phyloP scores from a whole-genome alignment of 1,284 basidiomycete species.

The Trametes polyzona region DNA sequence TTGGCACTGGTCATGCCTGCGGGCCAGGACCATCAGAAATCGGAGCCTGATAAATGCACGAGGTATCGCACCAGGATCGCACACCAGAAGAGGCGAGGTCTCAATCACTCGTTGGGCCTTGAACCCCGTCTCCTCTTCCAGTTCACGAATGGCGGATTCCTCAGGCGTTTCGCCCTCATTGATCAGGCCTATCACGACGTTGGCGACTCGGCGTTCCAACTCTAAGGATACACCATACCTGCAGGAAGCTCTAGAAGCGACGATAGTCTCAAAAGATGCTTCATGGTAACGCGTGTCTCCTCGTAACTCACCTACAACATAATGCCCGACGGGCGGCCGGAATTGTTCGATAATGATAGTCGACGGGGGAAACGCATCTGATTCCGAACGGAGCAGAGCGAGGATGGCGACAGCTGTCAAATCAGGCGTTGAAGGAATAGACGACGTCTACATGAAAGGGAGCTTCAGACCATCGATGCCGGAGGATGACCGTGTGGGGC shows the following conservation, averaged over 20 bases:
- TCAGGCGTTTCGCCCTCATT: conserved; percentile 82
- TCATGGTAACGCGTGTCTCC: neutral
- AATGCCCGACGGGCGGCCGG: conserved; percentile 77
- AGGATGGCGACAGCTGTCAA: conserved; percentile 83
- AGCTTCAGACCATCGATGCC: conserved; percentile 75
- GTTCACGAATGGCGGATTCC: conserved; percentile 80
- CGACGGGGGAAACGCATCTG: conserved; percentile 65
- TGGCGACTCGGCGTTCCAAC: neutral
- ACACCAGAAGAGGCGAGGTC: conserved; percentile 71
- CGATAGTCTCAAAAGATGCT: neutral
- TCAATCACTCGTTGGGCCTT: conserved; percentile 65
- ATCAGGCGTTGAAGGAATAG: no score
- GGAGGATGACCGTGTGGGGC: conserved; percentile 72
- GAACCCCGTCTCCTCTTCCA: conserved; percentile 92
- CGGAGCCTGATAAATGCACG: neutral
- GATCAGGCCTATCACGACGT: conserved; percentile 61
- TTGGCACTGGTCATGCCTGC: conserved; percentile 84
- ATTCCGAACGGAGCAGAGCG: conserved; percentile 76
- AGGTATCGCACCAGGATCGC: conserved; percentile 68
- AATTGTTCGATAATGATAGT: conserved; percentile 91
- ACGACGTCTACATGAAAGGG: no score
- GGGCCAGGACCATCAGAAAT: neutral
- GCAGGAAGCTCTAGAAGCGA: conserved; percentile 77
- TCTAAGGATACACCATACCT: conserved; percentile 38
- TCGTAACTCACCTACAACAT: conserved; percentile 63